Percentiles rank a stretch among this genome's conserved stretches.
Conservation (phyloP, 768 basidiomycete species). For the Ephemerocybe angulata region DNA sequence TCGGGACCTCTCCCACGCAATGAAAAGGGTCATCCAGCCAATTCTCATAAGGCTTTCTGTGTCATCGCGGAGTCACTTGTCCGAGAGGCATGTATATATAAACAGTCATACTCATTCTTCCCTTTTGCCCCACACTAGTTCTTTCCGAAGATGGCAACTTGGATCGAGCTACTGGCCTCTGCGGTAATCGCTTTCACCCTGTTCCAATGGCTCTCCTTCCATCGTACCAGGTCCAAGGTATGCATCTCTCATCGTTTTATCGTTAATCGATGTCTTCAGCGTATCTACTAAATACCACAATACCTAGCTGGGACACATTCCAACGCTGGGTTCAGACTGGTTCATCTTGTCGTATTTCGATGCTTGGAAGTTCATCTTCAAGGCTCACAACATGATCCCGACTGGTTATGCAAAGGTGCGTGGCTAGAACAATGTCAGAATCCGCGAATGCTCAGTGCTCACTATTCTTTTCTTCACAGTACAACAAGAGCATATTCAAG, state of each 20-base stretch:
- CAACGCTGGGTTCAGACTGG: conserved; percentile 10
- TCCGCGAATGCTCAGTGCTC: not conserved
- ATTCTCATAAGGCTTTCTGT: too few relatives aligned
- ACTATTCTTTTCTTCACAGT: conserved; percentile 9
- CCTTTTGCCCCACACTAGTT: not conserved
- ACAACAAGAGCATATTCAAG: conserved; percentile 24
- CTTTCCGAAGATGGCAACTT: not conserved
- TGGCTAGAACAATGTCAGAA: not conserved
- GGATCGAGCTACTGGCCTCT: not conserved
- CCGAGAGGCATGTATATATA: too few relatives aligned
- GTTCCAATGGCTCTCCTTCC: not conserved
- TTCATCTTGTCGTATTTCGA: conserved; percentile 12
- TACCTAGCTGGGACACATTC: conserved; percentile 13
- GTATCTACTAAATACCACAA: too few relatives aligned
- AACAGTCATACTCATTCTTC: too few relatives aligned
- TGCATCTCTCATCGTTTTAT: too few relatives aligned
- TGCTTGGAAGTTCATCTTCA: conserved; percentile 7
- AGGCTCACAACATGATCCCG: conserved; percentile 8
- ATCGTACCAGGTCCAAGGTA: not conserved
- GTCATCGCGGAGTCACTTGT: too few relatives aligned
- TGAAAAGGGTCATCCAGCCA: too few relatives aligned
- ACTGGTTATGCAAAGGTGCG: conserved; percentile 14
- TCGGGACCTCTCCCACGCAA: too few relatives aligned
- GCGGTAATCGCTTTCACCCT: not conserved
- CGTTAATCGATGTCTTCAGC: too few relatives aligned